Evolutionary conservation across 495 filamentous ascomycete genomes (phyloP), one percentile per base, ranked within the genome.

Genomic region (Penicillium fimorum): DNA sequence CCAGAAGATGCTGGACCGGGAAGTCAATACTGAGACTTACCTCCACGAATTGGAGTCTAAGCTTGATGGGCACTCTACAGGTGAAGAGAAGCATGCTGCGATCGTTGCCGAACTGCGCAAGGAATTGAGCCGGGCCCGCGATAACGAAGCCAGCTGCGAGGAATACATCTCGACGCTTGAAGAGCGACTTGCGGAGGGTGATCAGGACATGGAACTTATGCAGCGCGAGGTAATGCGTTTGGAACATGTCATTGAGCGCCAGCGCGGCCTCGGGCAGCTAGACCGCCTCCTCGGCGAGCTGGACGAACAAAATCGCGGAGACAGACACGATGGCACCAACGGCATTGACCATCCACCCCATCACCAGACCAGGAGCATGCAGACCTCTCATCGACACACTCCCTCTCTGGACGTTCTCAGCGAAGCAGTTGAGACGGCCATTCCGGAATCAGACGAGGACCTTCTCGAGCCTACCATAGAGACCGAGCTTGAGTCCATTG

Each of bases 91-190:
- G 73, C 94, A 93, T 61, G 81, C 85, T 15, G 83, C 89, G 9
- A 87, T 96, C 53, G 85, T 97, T 29, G 74, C 83, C 44, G 92
- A 97, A 72, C 75, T 99, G 51, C 89, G 91, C 44, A 96, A 96
- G 65, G 94, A 99, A 71, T 87, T 97, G 50, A 79, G 84, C 13
- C 84, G 93, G n/a, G 82, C 91, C 42, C 89, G 92, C 13, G 95
- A 96, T 51, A 96, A 89, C 65, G 94, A 99, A 73, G 80, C 86
- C 20, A 83, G 85, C 51, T 88, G 83, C 61, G 94, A 99, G 65
- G 93, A 97, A 51, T 99, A 99, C 66, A 97, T 99, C 46, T 92
- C 94, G 4, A 97, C 93, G 2, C 77, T 99, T 33, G 94, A 99
- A 71, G 94, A 97, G 70, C 87, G 94, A 17, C 82, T 99, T 15